phyloP scores from a whole-genome alignment of 1,284 basidiomycete species.

The Ceratorhiza oryzae-sativae region DNA sequence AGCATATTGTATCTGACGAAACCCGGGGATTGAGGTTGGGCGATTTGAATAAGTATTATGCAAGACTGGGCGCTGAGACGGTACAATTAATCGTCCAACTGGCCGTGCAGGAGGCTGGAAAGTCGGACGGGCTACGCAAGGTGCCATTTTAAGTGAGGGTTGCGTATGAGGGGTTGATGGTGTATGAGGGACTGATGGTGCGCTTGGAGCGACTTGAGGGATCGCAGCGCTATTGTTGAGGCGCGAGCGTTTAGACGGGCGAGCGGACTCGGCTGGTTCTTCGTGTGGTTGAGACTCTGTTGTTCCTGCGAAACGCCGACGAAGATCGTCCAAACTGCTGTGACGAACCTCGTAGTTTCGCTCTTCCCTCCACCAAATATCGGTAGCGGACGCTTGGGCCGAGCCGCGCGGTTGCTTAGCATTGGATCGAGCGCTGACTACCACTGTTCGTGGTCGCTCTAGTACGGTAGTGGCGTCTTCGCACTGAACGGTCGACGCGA shows the following conservation, averaged over 20 bases:
- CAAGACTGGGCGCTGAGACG: background rate
- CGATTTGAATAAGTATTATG: background rate
- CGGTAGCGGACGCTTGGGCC: background rate
- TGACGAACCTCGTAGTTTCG: constrained; percentile 8
- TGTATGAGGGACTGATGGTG: background rate
- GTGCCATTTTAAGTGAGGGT: background rate
- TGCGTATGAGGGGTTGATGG: background rate
- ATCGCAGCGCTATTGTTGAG: background rate
- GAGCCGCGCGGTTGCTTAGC: background rate
- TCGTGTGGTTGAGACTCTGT: background rate
- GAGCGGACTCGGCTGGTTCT: background rate
- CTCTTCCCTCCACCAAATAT: background rate
- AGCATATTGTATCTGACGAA: background rate
- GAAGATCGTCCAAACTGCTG: background rate
- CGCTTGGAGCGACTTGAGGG: background rate
- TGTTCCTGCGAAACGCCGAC: background rate
- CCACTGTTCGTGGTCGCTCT: background rate
- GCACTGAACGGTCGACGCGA: background rate
- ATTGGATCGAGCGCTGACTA: background rate
- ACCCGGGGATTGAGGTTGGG: background rate
- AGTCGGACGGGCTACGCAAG: background rate
- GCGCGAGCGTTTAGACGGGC: background rate
- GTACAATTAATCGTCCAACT: background rate
- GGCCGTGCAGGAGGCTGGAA: background rate
- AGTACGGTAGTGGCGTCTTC: background rate